Percentiles rank a stretch among this genome's conserved stretches.
Conservation (phyloP, 768 basidiomycete genomes). For the Cystobasidium ongulense region DNA sequence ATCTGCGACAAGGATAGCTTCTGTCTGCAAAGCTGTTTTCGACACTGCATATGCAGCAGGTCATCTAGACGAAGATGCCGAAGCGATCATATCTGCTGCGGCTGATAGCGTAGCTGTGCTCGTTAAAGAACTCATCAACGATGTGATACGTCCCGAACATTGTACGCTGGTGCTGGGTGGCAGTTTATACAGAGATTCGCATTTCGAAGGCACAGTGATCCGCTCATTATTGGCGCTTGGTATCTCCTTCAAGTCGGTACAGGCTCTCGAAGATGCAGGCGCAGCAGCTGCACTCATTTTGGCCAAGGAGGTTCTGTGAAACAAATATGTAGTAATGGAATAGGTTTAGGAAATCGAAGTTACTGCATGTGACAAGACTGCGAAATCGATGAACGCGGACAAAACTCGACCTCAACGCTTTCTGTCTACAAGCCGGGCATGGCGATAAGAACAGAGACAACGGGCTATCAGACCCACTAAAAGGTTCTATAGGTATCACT, state of each 20-base stretch:
- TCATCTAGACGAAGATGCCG: slow-evolving; percentile 2
- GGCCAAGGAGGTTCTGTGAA: background rate
- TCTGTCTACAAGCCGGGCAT: too few relatives aligned
- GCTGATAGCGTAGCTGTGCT: background rate
- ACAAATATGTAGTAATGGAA: background rate
- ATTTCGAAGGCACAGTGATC: background rate
- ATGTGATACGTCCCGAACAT: background rate
- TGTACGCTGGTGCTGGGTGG: slow-evolving; percentile 21
- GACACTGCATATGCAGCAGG: background rate
- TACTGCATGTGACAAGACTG: too few relatives aligned
- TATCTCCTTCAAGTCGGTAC: background rate
- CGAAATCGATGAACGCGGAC: too few relatives aligned
- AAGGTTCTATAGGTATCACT: too few relatives aligned
- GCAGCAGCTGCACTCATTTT: slow-evolving; percentile 10
- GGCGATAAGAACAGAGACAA: too few relatives aligned
- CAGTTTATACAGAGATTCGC: background rate
- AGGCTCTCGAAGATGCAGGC: slow-evolving; percentile 7
- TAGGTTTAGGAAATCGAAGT: too few relatives aligned
- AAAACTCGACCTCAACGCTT: too few relatives aligned
- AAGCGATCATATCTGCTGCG: background rate
- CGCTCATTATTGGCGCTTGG: background rate
- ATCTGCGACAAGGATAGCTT: slow-evolving; percentile 3
- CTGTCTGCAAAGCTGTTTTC: slow-evolving; percentile 3
- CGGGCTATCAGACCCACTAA: too few relatives aligned
- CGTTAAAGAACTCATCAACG: background rate